A percentile compares a stretch with the other conserved stretches of the same genome.
Evolutionary conservation across 2,329 filamentous ascomycete genomes (phyloP).

Genomic region (Aureobasidium pullulans): DNA sequence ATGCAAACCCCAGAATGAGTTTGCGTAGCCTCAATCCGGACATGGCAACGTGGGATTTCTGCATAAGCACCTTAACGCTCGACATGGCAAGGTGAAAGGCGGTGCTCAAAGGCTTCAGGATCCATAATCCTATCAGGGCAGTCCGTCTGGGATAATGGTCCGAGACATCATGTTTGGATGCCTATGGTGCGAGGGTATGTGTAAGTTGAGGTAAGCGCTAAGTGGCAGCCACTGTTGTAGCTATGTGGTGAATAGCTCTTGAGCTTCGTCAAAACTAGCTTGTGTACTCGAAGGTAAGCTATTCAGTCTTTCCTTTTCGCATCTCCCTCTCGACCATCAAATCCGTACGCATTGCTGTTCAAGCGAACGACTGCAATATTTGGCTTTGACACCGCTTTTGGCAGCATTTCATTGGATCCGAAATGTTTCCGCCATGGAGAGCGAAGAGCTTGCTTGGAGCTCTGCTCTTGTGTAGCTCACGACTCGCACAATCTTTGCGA

Average conservation of each 20-base stretch:
- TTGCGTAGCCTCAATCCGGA: neutral
- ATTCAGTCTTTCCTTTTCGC: neutral
- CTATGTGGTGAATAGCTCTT: neutral
- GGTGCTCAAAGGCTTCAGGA: neutral
- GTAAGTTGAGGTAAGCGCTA: conserved; percentile 9
- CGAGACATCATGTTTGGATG: neutral
- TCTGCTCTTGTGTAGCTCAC: neutral
- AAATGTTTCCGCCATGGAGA: neutral
- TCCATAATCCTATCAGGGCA: neutral
- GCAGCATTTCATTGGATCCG: neutral
- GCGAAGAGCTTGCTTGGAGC: neutral
- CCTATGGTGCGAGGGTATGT: neutral
- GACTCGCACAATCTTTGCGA: neutral
- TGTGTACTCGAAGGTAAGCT: neutral
- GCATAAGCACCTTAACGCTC: neutral
- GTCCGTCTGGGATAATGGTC: conserved; percentile 2
- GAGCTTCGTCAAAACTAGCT: neutral
- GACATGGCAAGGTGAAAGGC: neutral
- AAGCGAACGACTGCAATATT: neutral
- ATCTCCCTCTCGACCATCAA: no score
- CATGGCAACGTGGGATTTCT: neutral
- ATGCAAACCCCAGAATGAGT: neutral
- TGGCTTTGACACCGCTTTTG: neutral
- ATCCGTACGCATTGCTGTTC: no score
- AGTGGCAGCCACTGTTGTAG: neutral